Evolutionary conservation across 2,329 filamentous ascomycete species (phyloP).

Genomic region (Aspergillus sp.): DNA sequence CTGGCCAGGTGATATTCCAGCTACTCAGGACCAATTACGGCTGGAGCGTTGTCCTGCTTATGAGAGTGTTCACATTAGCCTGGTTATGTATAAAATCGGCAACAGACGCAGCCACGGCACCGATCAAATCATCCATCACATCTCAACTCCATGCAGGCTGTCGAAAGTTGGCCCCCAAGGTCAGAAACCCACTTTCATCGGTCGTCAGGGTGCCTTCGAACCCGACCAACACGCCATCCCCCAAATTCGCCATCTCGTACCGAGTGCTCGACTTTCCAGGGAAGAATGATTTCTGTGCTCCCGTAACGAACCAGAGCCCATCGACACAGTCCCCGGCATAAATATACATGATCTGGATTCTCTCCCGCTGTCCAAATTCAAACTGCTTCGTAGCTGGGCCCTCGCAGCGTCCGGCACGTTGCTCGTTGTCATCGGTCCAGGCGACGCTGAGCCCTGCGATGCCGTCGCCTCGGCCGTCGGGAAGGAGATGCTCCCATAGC

Average conservation of each 20-base stretch:
- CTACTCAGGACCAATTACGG: too few relatives aligned
- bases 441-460: background rate
- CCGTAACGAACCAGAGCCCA: conserved; percentile 4
- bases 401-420: background rate
- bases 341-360: conserved; percentile 5
- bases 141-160: too few relatives aligned
- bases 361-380: background rate
- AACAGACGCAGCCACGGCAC: background rate
- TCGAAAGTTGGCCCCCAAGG: background rate
- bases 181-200: background rate
- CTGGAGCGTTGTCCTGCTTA: too few relatives aligned
- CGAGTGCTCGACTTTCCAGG: background rate
- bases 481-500: background rate
- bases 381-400: background rate
- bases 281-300: background rate
- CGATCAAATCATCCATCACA: background rate
- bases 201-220: background rate
- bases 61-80: too few relatives aligned
- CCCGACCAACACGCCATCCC: conserved; percentile 1
- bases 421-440: background rate
- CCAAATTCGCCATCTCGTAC: background rate
- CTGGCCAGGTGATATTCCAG: too few relatives aligned
- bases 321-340: background rate
- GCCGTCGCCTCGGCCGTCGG: background rate
- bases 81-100: too few relatives aligned